Conservation (phyloP, 2,329 filamentous ascomycete genomes). For the Thermothelomyces thermophilus region DNA sequence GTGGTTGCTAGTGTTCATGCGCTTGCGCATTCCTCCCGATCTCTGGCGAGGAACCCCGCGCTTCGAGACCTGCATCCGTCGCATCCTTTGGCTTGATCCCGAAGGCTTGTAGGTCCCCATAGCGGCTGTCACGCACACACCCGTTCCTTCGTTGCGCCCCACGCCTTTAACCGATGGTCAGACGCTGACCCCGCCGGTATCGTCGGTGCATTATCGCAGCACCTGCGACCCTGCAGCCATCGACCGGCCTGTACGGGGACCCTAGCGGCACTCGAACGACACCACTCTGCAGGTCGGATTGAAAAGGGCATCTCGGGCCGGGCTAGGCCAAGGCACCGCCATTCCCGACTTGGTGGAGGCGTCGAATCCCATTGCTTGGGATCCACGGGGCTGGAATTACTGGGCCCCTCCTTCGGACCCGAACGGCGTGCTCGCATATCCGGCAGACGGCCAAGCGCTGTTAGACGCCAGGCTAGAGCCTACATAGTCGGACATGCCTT, state of each 20-base stretch:
- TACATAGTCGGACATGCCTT: conserved; percentile 2
- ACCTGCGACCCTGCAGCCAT: conserved; percentile 3
- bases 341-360: neutral
- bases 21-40: conserved; percentile 1
- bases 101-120: neutral
- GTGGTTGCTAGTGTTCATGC: neutral
- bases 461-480: conserved; percentile 11
- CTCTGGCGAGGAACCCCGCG: neutral
- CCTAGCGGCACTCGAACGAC: conserved; percentile 10
- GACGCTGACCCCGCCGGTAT: neutral
- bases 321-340: neutral
- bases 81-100: conserved; percentile 6
- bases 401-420: conserved; percentile 21
- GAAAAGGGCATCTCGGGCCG: neutral
- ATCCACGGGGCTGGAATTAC: neutral
- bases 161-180: neutral
- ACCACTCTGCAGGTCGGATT: neutral
- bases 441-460: conserved; percentile 10
- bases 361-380: neutral
- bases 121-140: conserved; percentile 11
- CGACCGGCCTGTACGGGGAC: neutral
- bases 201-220: conserved; percentile 9
- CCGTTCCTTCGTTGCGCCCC: neutral
- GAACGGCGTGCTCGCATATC: conserved; percentile 20
- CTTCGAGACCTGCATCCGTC: conserved; percentile 10